Evolutionary conservation across 1,284 basidiomycete species (phyloP), one percentile per base, ranked within the genome.

Genomic region (Grifola frondosa): DNA sequence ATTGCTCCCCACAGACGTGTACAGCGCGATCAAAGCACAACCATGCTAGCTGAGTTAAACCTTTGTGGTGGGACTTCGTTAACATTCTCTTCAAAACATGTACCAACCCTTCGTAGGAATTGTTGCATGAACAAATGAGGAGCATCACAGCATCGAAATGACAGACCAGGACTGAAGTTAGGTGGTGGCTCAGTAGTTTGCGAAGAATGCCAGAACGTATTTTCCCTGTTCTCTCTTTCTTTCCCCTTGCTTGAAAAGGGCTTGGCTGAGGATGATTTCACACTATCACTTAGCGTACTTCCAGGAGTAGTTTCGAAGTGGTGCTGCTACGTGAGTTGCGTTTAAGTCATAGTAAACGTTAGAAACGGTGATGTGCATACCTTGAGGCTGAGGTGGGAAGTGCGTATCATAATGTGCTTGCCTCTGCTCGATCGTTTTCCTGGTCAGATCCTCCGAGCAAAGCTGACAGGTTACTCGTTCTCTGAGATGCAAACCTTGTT

Each of bases 111-210:
- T 48, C 84, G 46, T 33, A 25, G 9, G 19, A 4, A 8, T 21
- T 17, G 16, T n/a, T 4, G 5, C 22, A 8, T 21, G 28, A 13
- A 32, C 10, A 23, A 13, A 23, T 28, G 21, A 5, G n/a, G 15
- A 15, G 21, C 23, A 40, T 23, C 11, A 21, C 2, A 16, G 4
- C 11, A 30, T 39, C 16, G 10, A 5, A 17, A 24, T n/a, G 19
- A 48, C 64, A 33, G 59, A 88, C 89, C 84, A 44, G 90, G 89
- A 0, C 79, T 80, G 56, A 78, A 84, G 56, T 88, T 90, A 4
- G 54, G 46, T 0, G 91, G 90, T n/a, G 84, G 81, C 2, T 65
- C 48, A 2, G 46, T 59, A 2, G 59, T 48, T 43, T 68, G 67
- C 5, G 74, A 52, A 10, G 76, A 62, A 60, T 81, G 67, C 88